A percentile compares a stretch with the other conserved stretches of the same genome.
phyloP scores from a whole-genome alignment of 192 early-diverging fungal genomes.

The Radiomyces spectabilis region DNA sequence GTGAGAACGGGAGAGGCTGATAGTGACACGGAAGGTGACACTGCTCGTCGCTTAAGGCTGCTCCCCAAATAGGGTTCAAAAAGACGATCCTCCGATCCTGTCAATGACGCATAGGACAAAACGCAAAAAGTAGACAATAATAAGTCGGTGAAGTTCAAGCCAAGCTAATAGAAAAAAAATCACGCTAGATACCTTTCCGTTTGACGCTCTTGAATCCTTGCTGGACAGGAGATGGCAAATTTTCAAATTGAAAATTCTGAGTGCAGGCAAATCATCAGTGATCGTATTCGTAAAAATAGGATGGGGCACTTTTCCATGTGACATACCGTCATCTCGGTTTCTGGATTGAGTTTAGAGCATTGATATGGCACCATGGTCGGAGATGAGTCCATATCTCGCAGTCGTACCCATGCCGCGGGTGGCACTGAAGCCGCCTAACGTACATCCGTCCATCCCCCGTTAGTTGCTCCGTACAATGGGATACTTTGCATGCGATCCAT shows the following conservation, averaged over 20 bases:
- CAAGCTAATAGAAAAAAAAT: neutral
- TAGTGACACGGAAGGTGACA: constrained; percentile 21
- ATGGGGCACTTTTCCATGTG: neutral
- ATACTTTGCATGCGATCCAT: no score
- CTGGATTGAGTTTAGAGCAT: constrained; percentile 26
- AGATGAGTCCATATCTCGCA: constrained; percentile 4
- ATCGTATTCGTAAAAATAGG: neutral
- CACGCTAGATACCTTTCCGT: constrained; percentile 12
- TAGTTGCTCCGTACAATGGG: no score
- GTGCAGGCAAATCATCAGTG: neutral
- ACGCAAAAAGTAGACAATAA: no score
- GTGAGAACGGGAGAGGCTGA: constrained; percentile 19
- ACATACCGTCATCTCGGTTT: constrained; percentile 26
- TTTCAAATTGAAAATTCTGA: constrained; percentile 21
- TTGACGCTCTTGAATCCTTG: constrained; percentile 12
- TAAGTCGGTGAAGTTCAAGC: no score
- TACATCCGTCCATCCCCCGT: no score
- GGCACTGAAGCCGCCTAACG: neutral
- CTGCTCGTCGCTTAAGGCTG: constrained; percentile 20
- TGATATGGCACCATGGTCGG: constrained; percentile 8
- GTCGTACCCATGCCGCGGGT: constrained; percentile 12
- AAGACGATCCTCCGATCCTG: constrained; percentile 21
- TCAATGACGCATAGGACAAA: no score
- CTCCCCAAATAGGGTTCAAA: constrained; percentile 2
- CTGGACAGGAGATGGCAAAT: constrained; percentile 14